Percentiles rank a stretch among this genome's conserved stretches.
Evolutionary conservation across 2,329 filamentous ascomycete genomes (phyloP).

Genomic region (Coniochaeta hoffmannii): DNA sequence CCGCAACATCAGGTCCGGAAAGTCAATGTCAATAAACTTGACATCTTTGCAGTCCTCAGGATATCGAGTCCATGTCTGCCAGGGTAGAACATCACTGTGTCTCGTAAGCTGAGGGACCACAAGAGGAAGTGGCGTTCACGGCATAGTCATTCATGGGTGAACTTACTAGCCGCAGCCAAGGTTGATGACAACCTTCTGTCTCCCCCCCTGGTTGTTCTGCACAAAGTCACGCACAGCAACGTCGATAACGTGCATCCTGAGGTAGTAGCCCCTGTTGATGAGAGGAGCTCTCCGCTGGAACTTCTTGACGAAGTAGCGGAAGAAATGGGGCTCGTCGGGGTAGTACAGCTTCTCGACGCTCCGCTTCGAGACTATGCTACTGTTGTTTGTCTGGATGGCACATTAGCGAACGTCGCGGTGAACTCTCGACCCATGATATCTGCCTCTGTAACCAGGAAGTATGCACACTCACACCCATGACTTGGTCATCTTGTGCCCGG

Average conservation of each 20-base stretch:
- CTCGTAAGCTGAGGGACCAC: slow-evolving; percentile 1
- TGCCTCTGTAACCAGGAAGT: neutral
- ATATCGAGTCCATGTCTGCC: slow-evolving; percentile 69
- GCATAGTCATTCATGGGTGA: neutral
- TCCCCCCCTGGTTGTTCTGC: slow-evolving; percentile 34
- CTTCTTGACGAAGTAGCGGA: slow-evolving; percentile 71
- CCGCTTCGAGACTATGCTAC: slow-evolving; percentile 85
- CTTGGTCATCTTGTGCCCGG: slow-evolving; percentile 2
- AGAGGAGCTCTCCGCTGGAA: slow-evolving; percentile 3
- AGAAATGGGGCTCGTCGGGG: slow-evolving; percentile 70
- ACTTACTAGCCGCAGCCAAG: slow-evolving; percentile 85
- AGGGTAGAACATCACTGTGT: slow-evolving; percentile 74
- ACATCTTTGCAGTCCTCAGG: slow-evolving; percentile 47
- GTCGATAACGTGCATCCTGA: slow-evolving; percentile 78
- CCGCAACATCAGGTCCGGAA: slow-evolving; percentile 67
- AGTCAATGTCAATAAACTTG: slow-evolving; percentile 80
- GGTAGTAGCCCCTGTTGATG: slow-evolving; percentile 19
- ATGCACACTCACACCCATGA: slow-evolving; percentile 2
- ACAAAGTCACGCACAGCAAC: slow-evolving; percentile 68
- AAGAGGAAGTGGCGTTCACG: neutral
- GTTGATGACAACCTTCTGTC: slow-evolving; percentile 71
- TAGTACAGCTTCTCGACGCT: slow-evolving; percentile 89
- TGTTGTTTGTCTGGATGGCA: slow-evolving; percentile 66
- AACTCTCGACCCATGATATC: neutral
- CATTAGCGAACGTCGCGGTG: neutral